Base-by-base conservation (phyloP, 495 filamentous ascomycete species). In the Penicillium canariense region DNA sequence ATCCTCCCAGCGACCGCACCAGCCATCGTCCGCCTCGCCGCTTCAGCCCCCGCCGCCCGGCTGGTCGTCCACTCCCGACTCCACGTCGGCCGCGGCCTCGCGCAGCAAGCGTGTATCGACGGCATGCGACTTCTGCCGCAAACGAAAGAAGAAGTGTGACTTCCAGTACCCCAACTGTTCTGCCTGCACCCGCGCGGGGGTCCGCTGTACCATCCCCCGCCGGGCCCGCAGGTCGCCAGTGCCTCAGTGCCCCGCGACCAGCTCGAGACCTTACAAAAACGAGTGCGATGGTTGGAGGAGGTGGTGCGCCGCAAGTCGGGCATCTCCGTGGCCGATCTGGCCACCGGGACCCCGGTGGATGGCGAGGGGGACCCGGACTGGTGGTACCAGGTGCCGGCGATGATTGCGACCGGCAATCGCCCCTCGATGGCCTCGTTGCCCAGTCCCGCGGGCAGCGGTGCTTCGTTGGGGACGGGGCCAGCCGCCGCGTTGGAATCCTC, bases 141-240 rank as follows among this genome's bases (percentile, higher is more conserved):
- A 76, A 49, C 64, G 78, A 10, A 81, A 81, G 65, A 81, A 79
- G 45, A 79, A 80, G 66, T 81, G 78, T 58, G 78, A 81, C 52
- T 79, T 80, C 48, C 70, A 73, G 30, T 81, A 80, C 36, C 78
- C 78, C 27, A 79, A 77, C 53, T 81, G 78, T 52, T 74, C 77
- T 15, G 76, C 77, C 14, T 81, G 78, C 48, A 73, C 73, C 9
- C 75, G 77, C 34, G 77, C 77, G 35, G 74, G 77, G 6, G 76
- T 81, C 15, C 75, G 77, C 45, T 81, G 78, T 51, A 77, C 74
- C 39, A 73, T 77, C 25, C 71, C 73, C 73, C 74, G 2, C 71
- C 72, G 5, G 72, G 74, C 3, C 72, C 71, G 11, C 71, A 75
- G 47, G 68, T 75, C 48, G 70, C 73, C 34, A 72, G 58, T 48